Evolutionary conservation across 2,329 filamentous ascomycete species (phyloP), one percentile per base, ranked within the genome.

Genomic region (Fusarium tanahbumbuense): DNA sequence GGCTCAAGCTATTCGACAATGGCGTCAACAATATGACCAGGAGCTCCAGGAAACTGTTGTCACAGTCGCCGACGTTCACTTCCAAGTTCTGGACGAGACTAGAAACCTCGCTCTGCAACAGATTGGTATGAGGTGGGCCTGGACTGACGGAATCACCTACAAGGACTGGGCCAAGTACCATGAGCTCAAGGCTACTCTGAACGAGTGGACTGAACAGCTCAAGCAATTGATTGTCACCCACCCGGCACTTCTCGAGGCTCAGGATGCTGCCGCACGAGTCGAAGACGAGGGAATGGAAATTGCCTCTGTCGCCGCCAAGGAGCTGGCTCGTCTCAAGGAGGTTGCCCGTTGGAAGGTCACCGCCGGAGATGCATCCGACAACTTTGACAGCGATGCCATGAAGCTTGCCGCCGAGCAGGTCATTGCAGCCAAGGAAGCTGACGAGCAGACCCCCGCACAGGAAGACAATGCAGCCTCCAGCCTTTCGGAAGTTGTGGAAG

Each of bases 111-210:
- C 94, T 8, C 86, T 98, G 34, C 93, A 97, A 78, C 93, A 97
- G 78, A 93, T 98, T 56, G 94, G 94, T 60, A 95, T 97, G 89
- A 89, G 88, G 76, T 99, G 96, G 94, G 94, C 95, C 15, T 97
- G 93, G 91, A 96, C 94, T 82, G 94, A 98, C 61, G 93, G 93
- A 32, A 88, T 99, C 66, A 97, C 95, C 3, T 98, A 99, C 85
- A 94, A 97, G 79, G 94, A 99, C 79, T 99, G 96, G 96, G 89
- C 91, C 64, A 96, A 95, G 78, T 99, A 97, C 77, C 94, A 98
- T 78, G 89, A 92, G 64, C 85, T 99, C 61, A 97, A 93, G 82
- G 88, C 87, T 56, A 91, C 92, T 15, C 92, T 98, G 55, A 90
- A 91, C 49, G 89, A 93, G 75, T 98, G 95, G 94, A 91, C 93